Evolutionary conservation across 2,329 filamentous ascomycete species (phyloP).

Genomic region (Hypoxylon sp.): DNA sequence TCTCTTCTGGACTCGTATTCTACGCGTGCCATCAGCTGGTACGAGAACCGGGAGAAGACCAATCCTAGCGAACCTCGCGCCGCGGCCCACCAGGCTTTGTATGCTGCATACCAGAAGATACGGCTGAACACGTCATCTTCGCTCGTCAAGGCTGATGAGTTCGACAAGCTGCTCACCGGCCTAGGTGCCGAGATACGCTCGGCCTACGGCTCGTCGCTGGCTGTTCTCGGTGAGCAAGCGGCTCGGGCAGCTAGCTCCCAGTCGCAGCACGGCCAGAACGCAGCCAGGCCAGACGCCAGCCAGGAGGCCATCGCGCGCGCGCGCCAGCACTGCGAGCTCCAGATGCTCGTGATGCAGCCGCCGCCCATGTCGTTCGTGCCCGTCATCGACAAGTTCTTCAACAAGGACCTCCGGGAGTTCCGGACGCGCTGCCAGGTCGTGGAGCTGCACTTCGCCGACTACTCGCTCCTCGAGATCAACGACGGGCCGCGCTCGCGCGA

Average conservation of each 20-base stretch:
- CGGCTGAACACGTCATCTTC: conserved; percentile 58
- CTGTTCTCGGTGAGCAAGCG: conserved; percentile 54
- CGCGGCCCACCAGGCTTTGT: conserved; percentile 59
- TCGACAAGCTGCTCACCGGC: conserved; percentile 66
- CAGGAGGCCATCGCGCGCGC: conserved; percentile 52
- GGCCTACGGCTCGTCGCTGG: conserved; percentile 57
- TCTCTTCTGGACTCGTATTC: conserved; percentile 62
- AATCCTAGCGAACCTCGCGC: conserved; percentile 53
- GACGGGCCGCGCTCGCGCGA: conserved; percentile 61
- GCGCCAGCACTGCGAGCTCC: conserved; percentile 59
- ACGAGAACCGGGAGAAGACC: conserved; percentile 52
- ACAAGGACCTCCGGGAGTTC: conserved; percentile 64
- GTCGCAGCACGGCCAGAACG: conserved; percentile 51
- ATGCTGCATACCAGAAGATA: conserved; percentile 64
- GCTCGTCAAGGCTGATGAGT: conserved; percentile 66
- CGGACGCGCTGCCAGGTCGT: conserved; percentile 68
- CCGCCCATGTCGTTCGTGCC: conserved; percentile 58
- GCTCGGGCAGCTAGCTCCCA: conserved; percentile 54
- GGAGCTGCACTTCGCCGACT: conserved; percentile 76
- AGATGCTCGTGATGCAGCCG: conserved; percentile 58
- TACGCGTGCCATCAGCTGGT: conserved; percentile 59
- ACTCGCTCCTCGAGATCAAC: conserved; percentile 71
- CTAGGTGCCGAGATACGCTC: conserved; percentile 60
- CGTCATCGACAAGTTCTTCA: conserved; percentile 72
- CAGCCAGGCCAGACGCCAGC: conserved; percentile 47